A percentile compares a stretch with the other conserved stretches of the same genome.
Evolutionary conservation across 2,329 filamentous ascomycete species (phyloP).

Genomic region (Gaeumannomyces sp.): DNA sequence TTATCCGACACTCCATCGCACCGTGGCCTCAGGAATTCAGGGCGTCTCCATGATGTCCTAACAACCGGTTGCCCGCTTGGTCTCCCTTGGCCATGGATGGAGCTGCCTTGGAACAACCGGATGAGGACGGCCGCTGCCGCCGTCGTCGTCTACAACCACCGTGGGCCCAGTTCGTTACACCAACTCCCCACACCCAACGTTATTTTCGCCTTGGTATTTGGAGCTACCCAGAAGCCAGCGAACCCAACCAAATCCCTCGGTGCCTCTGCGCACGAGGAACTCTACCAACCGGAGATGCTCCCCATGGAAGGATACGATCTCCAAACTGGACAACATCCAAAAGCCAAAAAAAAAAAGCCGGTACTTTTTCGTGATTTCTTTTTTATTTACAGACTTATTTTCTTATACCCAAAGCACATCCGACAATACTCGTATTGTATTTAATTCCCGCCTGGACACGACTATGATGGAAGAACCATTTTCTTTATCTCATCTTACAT

Average conservation of each 20-base stretch:
- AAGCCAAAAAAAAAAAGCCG: constrained; percentile 9
- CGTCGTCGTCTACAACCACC: not conserved
- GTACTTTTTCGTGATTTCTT: constrained; percentile 5
- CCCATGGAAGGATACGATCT: not conserved
- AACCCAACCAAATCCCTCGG: not conserved
- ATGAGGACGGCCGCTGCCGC: not conserved
- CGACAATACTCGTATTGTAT: constrained; percentile 7
- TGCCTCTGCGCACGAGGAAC: not conserved
- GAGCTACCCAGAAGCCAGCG: not conserved
- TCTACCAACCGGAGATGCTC: not conserved
- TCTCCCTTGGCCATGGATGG: not conserved
- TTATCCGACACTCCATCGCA: not conserved
- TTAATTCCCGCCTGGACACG: constrained; percentile 3
- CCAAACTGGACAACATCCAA: constrained; percentile 1
- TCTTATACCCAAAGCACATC: constrained; percentile 4
- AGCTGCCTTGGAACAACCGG: not conserved
- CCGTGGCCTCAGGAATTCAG: not conserved
- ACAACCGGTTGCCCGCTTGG: not conserved
- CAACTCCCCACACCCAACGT: not conserved
- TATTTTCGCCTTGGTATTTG: not conserved
- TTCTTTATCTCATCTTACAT: constrained; percentile 1
- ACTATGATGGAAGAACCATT: not conserved
- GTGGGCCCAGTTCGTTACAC: not conserved
- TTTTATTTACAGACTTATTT: not conserved
- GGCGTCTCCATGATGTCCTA: not conserved